Percentiles rank a stretch among this genome's conserved stretches.
Conservation (phyloP, 345 rosid genomes). For the Hypericum androsaemum region DNA sequence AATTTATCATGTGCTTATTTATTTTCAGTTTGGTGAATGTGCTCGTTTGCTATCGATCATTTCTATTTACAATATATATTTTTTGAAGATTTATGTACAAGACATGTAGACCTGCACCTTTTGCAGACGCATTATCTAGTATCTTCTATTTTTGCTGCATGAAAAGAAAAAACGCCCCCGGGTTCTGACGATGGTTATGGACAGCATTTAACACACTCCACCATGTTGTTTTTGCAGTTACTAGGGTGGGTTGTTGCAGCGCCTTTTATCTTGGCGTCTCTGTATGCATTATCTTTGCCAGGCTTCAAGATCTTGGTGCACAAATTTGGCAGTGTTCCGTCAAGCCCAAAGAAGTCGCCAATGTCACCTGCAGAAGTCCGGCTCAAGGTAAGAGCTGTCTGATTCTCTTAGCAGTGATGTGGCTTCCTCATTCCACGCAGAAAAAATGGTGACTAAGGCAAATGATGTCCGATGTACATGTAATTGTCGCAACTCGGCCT, state of each 20-base stretch:
- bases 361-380: conserved; percentile 23
- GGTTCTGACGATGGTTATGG: not conserved
- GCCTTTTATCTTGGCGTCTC: conserved; percentile 37
- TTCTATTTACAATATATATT: no score
- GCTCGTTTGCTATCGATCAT: no score
- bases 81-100: no score
- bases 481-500: no score
- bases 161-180: no score
- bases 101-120: no score
- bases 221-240: conserved; percentile 35
- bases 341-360: conserved; percentile 35
- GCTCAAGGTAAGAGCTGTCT: conserved; percentile 58
- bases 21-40: no score
- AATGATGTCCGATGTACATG: no score
- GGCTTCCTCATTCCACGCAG: no score
- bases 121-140: no score
- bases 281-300: conserved; percentile 40
- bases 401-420: conserved; percentile 7
- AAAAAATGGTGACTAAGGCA: no score
- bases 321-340: conserved; percentile 34
- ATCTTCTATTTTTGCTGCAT: conserved; percentile 1
- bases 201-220: not conserved
- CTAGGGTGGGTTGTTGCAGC: conserved; percentile 65
- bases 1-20: no score
- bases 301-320: conserved; percentile 46